Base-by-base conservation (phyloP, 2,329 filamentous ascomycete species). In the Colletotrichum camelliae region DNA sequence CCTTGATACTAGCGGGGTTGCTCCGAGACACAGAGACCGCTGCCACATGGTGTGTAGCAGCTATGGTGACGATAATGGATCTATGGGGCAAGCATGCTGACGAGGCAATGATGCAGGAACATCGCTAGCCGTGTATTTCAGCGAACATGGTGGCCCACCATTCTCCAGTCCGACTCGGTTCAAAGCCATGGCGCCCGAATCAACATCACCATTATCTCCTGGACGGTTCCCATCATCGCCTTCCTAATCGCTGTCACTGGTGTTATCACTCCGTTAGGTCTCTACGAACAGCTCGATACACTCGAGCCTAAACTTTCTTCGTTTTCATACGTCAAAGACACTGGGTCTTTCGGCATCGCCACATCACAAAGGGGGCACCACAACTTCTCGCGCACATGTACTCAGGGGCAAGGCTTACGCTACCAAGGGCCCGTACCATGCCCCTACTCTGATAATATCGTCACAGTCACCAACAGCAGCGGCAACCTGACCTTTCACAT, bases 241-340 rank as follows among this genome's bases (percentile, higher is more conserved):
- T 33, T 83, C 21, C 68, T 87, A 12, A 80, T 85, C 5, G 81
- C 85, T 0, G 73, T 88, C 16, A 83, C 87, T 3, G 84, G 86
- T n/a, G 81, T 89, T 7, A 80, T 88, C 4, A 88, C 87, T 0
- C 87, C 87, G 0, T 79, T 89, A 6, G 87, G 87, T 3, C 80
- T 89, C 0, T 86, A 86, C 62, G 84, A 88, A n/a, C 78, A 81
- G 6, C 77, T 87, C 39, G 80, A 80, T 2, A 79, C 79, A 1
- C 67, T 69, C 0, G 72, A 80, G 3, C 74, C 78, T 12, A 70
- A 77, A 2, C 29, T 76, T 1, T 62, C 79, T 0, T 35, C 78
- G 9, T 88, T 89, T 72, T 33, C 80, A 24, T 88, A 88, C 69
- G 72, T 83, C 5, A 64, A 75, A 12, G 87, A 88, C 64, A 67